A percentile compares a stretch with the other conserved stretches of the same genome.
Evolutionary conservation across 2,329 filamentous ascomycete genomes (phyloP).

Genomic region (Cladosporium velox): DNA sequence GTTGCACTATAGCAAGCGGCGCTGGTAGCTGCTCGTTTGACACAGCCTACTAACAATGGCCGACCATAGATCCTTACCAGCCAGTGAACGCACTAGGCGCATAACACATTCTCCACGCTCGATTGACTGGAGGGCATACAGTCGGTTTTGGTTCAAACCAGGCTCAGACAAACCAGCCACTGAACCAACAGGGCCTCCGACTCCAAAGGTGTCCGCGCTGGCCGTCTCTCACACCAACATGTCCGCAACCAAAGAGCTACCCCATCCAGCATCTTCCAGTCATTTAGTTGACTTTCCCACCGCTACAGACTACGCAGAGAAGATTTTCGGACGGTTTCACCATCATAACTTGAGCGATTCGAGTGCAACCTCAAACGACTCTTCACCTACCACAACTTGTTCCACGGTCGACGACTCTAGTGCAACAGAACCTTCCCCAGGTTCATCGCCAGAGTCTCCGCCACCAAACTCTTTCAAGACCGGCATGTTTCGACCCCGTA

Average conservation of each 20-base stretch:
- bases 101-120: constrained; percentile 25
- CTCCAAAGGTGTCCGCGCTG: constrained; percentile 25
- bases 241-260: constrained; percentile 31
- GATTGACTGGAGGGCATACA: constrained; percentile 26
- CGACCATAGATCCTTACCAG: constrained; percentile 33
- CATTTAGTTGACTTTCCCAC: constrained; percentile 20
- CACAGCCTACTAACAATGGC: constrained; percentile 22
- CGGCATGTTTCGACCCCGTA: constrained; percentile 51
- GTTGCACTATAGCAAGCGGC: constrained; percentile 14
- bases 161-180: constrained; percentile 31
- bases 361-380: constrained; percentile 80
- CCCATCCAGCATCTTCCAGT: constrained; percentile 25
- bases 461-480: constrained; percentile 66
- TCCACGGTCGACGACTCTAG: constrained; percentile 91
- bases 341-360: constrained; percentile 77
- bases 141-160: constrained; percentile 31
- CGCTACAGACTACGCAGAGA: constrained; percentile 29
- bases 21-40: constrained; percentile 17
- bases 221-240: constrained; percentile 29
- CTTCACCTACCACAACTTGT: constrained; percentile 90
- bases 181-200: constrained; percentile 25
- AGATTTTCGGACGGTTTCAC: constrained; percentile 48
- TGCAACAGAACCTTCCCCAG: constrained; percentile 85
- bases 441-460: constrained; percentile 86
- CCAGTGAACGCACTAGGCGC: constrained; percentile 26